These are phyloP conservation scores for Lactuca sativa DNA, from an alignment of 129 eudicot species.

Conservation along the genomic window DNA sequence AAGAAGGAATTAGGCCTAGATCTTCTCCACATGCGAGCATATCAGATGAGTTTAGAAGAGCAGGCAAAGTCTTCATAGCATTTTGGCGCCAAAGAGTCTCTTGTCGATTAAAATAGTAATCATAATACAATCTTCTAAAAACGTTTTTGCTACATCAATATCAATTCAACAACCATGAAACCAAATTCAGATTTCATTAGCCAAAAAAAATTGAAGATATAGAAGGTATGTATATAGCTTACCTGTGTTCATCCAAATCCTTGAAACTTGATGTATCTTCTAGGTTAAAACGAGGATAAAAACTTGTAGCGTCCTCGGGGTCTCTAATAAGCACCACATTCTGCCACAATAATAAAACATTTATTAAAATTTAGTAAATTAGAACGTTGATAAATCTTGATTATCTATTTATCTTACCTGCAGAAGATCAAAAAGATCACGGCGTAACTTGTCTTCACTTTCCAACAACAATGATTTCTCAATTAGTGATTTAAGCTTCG, in stretches of 20 bases:
- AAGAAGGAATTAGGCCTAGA: slow-evolving; percentile 92
- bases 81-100: slow-evolving; percentile 94
- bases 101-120: slow-evolving; percentile 96
- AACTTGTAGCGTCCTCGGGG: slow-evolving; percentile 83
- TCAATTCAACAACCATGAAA: not conserved
- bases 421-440: slow-evolving; percentile 75
- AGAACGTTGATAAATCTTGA: slow-evolving; percentile 2
- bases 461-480: slow-evolving; percentile 64
- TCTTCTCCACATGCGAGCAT: slow-evolving; percentile 99
- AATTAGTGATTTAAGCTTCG: slow-evolving; percentile 69
- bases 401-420: slow-evolving; percentile 61
- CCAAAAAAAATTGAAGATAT: not conserved
- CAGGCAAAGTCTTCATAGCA: slow-evolving; percentile 95
- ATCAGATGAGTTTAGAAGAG: slow-evolving; percentile 88
- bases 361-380: not conserved
- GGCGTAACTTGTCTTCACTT: slow-evolving; percentile 62
- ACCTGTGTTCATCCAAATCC: slow-evolving; percentile 89
- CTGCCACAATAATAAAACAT: slow-evolving; percentile 38
- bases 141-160: slow-evolving; percentile 68
- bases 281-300: slow-evolving; percentile 95
- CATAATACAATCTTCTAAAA: slow-evolving; percentile 77
- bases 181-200: not conserved
- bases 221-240: slow-evolving; percentile 5
- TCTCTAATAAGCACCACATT: slow-evolving; percentile 86
- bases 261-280: slow-evolving; percentile 91